phyloP scores from a whole-genome alignment of 139 green algal genomes.

The Trebouxia sp. region DNA sequence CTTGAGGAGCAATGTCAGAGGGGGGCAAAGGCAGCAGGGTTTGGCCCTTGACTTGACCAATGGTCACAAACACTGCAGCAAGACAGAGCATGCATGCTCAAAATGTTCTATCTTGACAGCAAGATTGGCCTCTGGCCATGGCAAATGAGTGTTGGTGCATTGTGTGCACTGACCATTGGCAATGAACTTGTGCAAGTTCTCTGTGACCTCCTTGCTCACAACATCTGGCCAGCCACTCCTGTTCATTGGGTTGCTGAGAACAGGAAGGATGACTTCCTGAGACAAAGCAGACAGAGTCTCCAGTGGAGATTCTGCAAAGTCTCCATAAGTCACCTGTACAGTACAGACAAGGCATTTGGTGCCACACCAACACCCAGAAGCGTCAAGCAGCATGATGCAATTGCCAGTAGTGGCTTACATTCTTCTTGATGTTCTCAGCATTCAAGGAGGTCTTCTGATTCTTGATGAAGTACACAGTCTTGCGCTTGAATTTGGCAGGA shows the following conservation, averaged over 20 bases:
- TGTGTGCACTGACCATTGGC: constrained; percentile 53
- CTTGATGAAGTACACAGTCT: constrained; percentile 88
- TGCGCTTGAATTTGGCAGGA: constrained; percentile 75
- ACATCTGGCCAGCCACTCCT: constrained; percentile 85
- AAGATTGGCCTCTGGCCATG: no score
- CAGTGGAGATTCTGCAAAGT: constrained; percentile 75
- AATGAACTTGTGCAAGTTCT: constrained; percentile 89
- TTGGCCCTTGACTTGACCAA: constrained; percentile 84
- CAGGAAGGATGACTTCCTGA: constrained; percentile 84
- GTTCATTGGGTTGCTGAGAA: constrained; percentile 75
- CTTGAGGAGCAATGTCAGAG: constrained; percentile 23
- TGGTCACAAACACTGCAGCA: constrained; percentile 73
- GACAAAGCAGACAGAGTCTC: constrained; percentile 75
- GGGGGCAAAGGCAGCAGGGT: constrained; percentile 82
- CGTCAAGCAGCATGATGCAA: not conserved
- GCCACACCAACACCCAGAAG: not conserved
- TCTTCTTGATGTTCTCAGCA: constrained; percentile 68
- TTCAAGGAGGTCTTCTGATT: constrained; percentile 53
- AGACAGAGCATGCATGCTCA: no score
- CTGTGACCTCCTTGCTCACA: constrained; percentile 81
- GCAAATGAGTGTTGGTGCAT: not conserved
- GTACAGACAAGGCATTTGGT: not conserved
- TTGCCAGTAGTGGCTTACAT: constrained; percentile 44
- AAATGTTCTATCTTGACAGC: no score
- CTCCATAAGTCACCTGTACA: constrained; percentile 75